Evolutionary conservation across 1,284 basidiomycete genomes (phyloP).

Genomic region (Leccinum pseudoinsigne): DNA sequence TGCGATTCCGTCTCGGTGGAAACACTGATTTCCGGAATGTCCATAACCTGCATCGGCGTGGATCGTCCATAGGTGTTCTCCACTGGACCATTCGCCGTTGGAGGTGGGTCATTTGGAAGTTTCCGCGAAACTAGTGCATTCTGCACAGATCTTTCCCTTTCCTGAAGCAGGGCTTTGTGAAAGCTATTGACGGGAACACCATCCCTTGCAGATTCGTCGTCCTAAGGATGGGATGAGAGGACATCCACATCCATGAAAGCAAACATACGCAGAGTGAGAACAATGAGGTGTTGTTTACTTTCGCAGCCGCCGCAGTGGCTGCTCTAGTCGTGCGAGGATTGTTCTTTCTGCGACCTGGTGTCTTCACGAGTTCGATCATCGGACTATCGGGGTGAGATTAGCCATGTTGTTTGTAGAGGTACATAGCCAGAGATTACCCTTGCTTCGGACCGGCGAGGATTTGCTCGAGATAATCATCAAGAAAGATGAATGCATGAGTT

Average conservation of each 20-base stretch:
- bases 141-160: slow-evolving; percentile 29
- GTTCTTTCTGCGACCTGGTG: slow-evolving; percentile 69
- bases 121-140: slow-evolving; percentile 1
- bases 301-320: slow-evolving; percentile 42
- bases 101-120: not conserved
- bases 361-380: slow-evolving; percentile 80
- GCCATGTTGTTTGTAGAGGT: not conserved
- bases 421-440: slow-evolving; percentile 44
- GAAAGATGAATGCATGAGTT: slow-evolving; percentile 70
- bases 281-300: slow-evolving; percentile 41
- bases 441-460: slow-evolving; percentile 63
- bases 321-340: slow-evolving; percentile 50
- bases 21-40: slow-evolving; percentile 9
- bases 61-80: not conserved
- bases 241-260: not conserved
- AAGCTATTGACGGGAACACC: slow-evolving; percentile 49
- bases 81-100: not conserved
- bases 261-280: slow-evolving; percentile 49
- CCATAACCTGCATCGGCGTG: slow-evolving; percentile 7
- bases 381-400: slow-evolving; percentile 41
- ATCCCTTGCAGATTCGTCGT: slow-evolving; percentile 37
- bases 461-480: slow-evolving; percentile 74
- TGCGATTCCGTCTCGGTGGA: slow-evolving; percentile 10
- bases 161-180: slow-evolving; percentile 49
- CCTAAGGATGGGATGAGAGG: slow-evolving; percentile 27